Base-by-base conservation (phyloP, 179 eudicot genomes). In the Heliamphora pulchella region DNA sequence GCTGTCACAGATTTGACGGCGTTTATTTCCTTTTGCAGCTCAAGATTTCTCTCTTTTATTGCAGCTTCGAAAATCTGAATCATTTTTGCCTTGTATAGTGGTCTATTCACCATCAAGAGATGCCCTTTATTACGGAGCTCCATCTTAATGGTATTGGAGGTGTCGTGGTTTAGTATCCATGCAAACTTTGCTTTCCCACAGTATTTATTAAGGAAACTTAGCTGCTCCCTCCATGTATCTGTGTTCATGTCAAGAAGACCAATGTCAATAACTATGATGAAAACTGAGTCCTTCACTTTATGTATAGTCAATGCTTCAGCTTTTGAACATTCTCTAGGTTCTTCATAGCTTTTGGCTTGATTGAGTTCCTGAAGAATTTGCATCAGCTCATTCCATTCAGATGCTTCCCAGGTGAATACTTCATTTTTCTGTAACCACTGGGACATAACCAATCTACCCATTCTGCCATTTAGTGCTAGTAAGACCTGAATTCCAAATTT, bases 371-470 rank as follows among this genome's bases (percentile, higher is more conserved):
- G 85, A 57, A 88, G 97, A 82, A 81, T 87, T 73, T 87, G 92
- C 9, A 93, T 91, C 57, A 95, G 88, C 81, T 91, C 97, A 82
- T 95, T 95, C 98, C 98, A 95, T 54, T 91, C 95, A 54, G 95
- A 89, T 77, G 96, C 97, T 83, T 89, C 93, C 85, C 85, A 82
- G 20, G 92, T 86, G 53, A 75, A 43, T 58, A 91, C 87, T 53
- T 92, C 95, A 62, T 89, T 89, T 81, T 79, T 83, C 58, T 67
- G 81, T 71, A 96, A 81, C 99, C 99, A 96, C 62, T 86, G 85
- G 51, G 92, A 88, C 88, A 91, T 86, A 43, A 83, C 84, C 63
- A 78, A 48, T 84, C 96, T 90, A 68, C 93, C 91, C 88, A 89
- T 90, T 51, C 81, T 83, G 46, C 99, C 99, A 78, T 82, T 86